Percentiles rank a stretch among this genome's conserved stretches.
Evolutionary conservation across 2,329 filamentous ascomycete species (phyloP).

Genomic region (Tolypocladium sp.): DNA sequence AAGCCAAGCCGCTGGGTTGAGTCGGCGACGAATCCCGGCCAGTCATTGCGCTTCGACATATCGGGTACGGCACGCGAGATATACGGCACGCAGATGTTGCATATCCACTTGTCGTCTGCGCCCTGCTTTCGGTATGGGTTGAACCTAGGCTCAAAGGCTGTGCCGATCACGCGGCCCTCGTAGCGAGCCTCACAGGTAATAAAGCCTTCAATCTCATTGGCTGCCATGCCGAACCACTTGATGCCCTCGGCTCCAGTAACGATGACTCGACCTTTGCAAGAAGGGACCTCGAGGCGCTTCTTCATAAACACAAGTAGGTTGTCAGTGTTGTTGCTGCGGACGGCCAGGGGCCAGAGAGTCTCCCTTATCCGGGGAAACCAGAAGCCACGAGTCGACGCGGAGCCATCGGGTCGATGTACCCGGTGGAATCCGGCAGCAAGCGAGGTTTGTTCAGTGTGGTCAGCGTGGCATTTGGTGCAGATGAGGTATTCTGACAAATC

Average conservation of each 20-base stretch:
- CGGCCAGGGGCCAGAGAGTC: constrained; percentile 21
- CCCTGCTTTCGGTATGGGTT: constrained; percentile 13
- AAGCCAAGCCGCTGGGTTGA: constrained; percentile 12
- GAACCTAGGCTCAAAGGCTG: constrained; percentile 20
- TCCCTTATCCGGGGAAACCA: constrained; percentile 22
- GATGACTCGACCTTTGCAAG: constrained; percentile 17
- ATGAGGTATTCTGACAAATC: constrained; percentile 21
- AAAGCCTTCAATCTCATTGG: constrained; percentile 20
- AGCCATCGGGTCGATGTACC: constrained; percentile 14
- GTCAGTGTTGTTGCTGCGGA: constrained; percentile 14
- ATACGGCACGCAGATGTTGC: constrained; percentile 18
- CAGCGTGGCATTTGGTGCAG: constrained; percentile 31
- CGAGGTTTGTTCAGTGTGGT: constrained; percentile 21
- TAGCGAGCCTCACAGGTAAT: constrained; percentile 29
- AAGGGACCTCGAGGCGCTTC: constrained; percentile 12
- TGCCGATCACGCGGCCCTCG: constrained; percentile 19
- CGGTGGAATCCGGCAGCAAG: constrained; percentile 20
- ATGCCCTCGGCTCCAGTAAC: constrained; percentile 13
- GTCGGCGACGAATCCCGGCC: constrained; percentile 17
- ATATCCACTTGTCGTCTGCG: constrained; percentile 20
- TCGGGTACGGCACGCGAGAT: constrained; percentile 10
- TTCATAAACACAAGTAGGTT: constrained; percentile 17
- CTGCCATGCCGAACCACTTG: constrained; percentile 21
- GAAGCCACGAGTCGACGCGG: constrained; percentile 19
- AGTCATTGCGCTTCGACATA: constrained; percentile 14